Percentiles rank a stretch among this genome's conserved stretches.
These are phyloP conservation scores for Taphrina pruni DNA, from an alignment of 1,139 yeast species.

Conservation along the genomic window DNA sequence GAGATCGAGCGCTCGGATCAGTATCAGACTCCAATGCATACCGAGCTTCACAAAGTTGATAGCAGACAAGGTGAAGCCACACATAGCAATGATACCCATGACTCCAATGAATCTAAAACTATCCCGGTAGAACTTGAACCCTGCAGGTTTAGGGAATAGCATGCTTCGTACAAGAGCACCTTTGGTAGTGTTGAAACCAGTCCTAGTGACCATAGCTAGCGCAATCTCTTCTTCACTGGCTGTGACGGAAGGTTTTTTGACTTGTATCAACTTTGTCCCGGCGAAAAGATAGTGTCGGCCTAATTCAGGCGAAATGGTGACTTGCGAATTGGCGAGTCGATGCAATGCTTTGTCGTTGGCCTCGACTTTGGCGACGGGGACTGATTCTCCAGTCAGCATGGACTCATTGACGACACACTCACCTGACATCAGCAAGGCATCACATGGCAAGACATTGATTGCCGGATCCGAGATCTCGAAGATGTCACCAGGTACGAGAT, in stretches of 20 bases:
- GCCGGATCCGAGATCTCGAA: conserved; percentile 90
- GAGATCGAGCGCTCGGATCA: conserved; percentile 87
- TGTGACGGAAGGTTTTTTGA: conserved; percentile 62
- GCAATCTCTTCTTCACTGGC: conserved; percentile 65
- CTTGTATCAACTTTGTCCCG: conserved; percentile 87
- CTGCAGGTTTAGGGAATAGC: conserved; percentile 94
- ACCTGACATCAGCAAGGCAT: conserved; percentile 82
- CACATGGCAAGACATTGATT: conserved; percentile 77
- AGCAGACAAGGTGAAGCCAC: conserved; percentile 86
- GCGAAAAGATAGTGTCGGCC: conserved; percentile 79
- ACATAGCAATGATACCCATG: conserved; percentile 81
- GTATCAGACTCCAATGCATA: conserved; percentile 55
- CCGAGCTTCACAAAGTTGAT: conserved; percentile 80
- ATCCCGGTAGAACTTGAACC: conserved; percentile 90
- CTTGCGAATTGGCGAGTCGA: conserved; percentile 57
- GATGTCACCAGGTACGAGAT: conserved; percentile 93
- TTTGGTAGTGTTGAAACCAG: conserved; percentile 93
- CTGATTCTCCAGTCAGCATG: conserved; percentile 97
- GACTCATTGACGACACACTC: conserved; percentile 94
- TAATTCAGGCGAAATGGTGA: conserved; percentile 63
- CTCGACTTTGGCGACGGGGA: conserved; percentile 83
- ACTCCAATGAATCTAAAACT: conserved; percentile 95
- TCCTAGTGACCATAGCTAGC: conserved; percentile 81
- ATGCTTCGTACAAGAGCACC: conserved; percentile 94
- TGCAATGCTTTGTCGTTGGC: conserved; percentile 69